These are phyloP conservation scores for Blastomyces gilchristii DNA, from an alignment of 2,329 filamentous ascomycete genomes.

Conservation along the genomic window DNA sequence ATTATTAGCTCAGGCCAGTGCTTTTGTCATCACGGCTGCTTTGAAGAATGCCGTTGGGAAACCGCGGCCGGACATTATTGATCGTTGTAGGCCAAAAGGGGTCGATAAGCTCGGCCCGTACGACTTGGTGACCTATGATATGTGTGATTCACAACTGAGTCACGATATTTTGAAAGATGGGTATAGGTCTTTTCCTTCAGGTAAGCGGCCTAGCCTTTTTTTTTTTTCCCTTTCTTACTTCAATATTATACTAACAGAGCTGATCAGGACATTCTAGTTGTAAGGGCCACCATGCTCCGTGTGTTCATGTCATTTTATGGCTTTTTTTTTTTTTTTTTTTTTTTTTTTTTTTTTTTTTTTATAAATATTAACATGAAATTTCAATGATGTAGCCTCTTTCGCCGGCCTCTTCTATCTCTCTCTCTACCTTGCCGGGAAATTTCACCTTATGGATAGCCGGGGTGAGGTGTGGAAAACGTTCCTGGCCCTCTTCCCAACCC, in stretches of 20 bases:
- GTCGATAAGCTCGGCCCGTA: constrained; percentile 27
- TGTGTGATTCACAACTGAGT: constrained; percentile 20
- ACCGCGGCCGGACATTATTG: constrained; percentile 50
- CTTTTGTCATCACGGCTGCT: constrained; percentile 48
- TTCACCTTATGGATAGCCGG: constrained; percentile 50
- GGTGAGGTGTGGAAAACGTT: constrained; percentile 52
- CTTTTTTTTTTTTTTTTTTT: neutral
- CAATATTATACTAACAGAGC: constrained; percentile 10
- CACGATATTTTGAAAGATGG: constrained; percentile 46
- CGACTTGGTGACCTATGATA: neutral
- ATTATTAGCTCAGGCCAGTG: constrained; percentile 43
- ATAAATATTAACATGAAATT: constrained; percentile 11
- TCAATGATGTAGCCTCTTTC: constrained; percentile 40
- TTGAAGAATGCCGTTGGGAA: constrained; percentile 52
- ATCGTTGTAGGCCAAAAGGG: constrained; percentile 39
- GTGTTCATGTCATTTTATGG: constrained; percentile 12
- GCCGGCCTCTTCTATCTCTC: constrained; percentile 51
- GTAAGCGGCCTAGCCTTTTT: constrained; percentile 21
- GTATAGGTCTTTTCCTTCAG: constrained; percentile 50
- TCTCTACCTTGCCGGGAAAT: constrained; percentile 49
- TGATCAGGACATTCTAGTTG: constrained; percentile 40
- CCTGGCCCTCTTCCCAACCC: constrained; percentile 43
- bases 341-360: neutral
- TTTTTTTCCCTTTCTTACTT: too few species aligned
- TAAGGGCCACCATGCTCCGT: constrained; percentile 22